phyloP scores from a whole-genome alignment of 495 filamentous ascomycete genomes.

The Penicillium salamii region DNA sequence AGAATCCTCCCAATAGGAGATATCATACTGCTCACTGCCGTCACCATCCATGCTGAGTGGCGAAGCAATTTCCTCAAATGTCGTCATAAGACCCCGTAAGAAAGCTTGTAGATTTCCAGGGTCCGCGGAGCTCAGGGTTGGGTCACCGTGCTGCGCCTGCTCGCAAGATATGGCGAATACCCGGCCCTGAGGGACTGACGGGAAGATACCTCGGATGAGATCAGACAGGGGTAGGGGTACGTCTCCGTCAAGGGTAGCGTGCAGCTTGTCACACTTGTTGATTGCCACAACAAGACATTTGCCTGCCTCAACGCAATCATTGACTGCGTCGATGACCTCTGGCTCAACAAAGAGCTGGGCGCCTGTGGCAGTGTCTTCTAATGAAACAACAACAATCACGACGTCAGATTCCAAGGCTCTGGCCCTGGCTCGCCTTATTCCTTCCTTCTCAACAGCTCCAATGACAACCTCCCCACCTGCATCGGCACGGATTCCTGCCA shows the following conservation, averaged over 20 bases:
- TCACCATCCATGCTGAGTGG: conserved; percentile 42
- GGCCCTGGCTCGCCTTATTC: conserved; percentile 80
- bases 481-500: conserved; percentile 69
- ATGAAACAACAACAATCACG: conserved; percentile 73
- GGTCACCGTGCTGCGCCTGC: conserved; percentile 23
- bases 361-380: conserved; percentile 48
- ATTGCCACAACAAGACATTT: conserved; percentile 67
- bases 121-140: conserved; percentile 29
- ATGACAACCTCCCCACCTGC: conserved; percentile 34
- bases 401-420: conserved; percentile 83
- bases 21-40: conserved; percentile 37
- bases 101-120: conserved; percentile 68
- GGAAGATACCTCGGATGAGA: conserved; percentile 30
- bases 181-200: conserved; percentile 34
- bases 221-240: conserved; percentile 16
- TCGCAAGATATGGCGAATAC: conserved; percentile 72
- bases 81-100: conserved; percentile 59
- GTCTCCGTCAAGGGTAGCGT: conserved; percentile 4
- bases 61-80: conserved; percentile 73
- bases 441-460: conserved; percentile 81
- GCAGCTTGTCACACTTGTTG: conserved; percentile 76
- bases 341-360: conserved; percentile 47
- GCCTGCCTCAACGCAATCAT: conserved; percentile 51
- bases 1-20: conserved; percentile 72
- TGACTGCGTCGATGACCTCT: conserved; percentile 57